These are phyloP conservation scores for Solanum clarkiae DNA, from an alignment of 257 asterid species.

Conservation along the genomic window DNA sequence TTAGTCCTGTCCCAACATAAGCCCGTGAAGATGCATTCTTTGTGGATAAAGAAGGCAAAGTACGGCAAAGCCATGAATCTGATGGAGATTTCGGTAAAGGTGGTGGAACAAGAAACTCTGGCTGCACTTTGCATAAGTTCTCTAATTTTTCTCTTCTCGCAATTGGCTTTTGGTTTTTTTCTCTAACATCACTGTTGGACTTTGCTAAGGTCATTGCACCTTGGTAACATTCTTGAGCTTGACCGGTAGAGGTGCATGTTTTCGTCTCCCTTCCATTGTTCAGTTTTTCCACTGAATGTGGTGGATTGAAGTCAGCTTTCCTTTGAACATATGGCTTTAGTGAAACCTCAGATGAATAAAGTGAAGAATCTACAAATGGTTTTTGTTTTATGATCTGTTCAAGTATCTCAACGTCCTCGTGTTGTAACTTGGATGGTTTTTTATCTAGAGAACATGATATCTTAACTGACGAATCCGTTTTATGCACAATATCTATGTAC, in stretches of 20 bases:
- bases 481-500: constrained; percentile 43
- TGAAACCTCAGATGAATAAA: constrained; percentile 1
- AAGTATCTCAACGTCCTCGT: constrained; percentile 6
- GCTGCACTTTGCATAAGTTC: constrained; percentile 1
- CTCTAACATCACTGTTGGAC: constrained; percentile 5
- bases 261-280: not conserved
- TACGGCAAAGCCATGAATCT: constrained; percentile 83
- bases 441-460: constrained; percentile 13
- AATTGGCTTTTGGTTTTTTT: constrained; percentile 2
- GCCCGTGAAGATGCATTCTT: constrained; percentile 19
- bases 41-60: constrained; percentile 55
- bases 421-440: constrained; percentile 1
- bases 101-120: constrained; percentile 43
- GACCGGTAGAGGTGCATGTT: constrained; percentile 1
- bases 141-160: not conserved
- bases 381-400: constrained; percentile 10
- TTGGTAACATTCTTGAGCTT: constrained; percentile 8
- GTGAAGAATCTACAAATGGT: constrained; percentile 13
- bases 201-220: not conserved
- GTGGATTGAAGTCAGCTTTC: constrained; percentile 8
- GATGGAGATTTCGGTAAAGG: constrained; percentile 73
- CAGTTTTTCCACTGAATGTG: constrained; percentile 1
- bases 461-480: constrained; percentile 8
- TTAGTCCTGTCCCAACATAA: constrained; percentile 9
- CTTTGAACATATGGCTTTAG: constrained; percentile 8